Percentiles rank a stretch among this genome's conserved stretches.
These are phyloP conservation scores for Globisporangium canariense DNA, from an alignment of 352 stramenopile genomes.

Conservation along the genomic window DNA sequence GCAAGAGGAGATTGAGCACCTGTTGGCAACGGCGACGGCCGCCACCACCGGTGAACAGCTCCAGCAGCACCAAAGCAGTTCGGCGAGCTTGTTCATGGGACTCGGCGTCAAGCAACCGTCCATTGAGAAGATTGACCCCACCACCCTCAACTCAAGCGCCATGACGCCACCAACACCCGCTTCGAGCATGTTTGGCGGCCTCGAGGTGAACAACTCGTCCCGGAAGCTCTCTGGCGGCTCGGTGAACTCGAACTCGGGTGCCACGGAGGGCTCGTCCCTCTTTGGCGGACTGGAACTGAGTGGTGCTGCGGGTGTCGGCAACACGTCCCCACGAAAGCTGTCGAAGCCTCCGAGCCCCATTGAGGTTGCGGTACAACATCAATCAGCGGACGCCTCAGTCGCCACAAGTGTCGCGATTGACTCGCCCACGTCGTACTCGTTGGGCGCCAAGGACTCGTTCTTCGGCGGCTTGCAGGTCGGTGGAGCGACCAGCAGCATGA, in stretches of 20 bases:
- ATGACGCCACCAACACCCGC: not conserved
- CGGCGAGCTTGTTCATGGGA: conserved; percentile 28
- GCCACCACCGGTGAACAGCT: not conserved
- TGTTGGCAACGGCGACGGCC: conserved; percentile 18
- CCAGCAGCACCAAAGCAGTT: conserved; percentile 4
- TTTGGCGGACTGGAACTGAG: conserved; percentile 47
- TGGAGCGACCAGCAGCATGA: not conserved
- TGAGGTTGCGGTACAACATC: not conserved
- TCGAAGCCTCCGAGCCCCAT: conserved; percentile 6
- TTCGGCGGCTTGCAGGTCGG: conserved; percentile 30
- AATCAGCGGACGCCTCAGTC: not conserved
- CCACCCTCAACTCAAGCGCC: not conserved
- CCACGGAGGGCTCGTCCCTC: conserved; percentile 18
- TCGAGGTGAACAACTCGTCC: conserved; percentile 20
- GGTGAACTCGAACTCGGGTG: conserved; percentile 7
- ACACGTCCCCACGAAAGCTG: conserved; percentile 6
- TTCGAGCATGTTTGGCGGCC: conserved; percentile 21
- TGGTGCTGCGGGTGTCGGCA: not conserved
- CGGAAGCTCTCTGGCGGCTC: conserved; percentile 15
- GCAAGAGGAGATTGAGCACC: conserved; percentile 38
- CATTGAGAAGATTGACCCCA: conserved; percentile 4
- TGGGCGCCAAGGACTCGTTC: conserved; percentile 31
- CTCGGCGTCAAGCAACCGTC: conserved; percentile 22
- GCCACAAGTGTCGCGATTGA: conserved; percentile 8
- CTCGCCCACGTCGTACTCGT: conserved; percentile 32